Conservation (phyloP, 805 yeast genomes). For the Cephaloascus fragrans region DNA sequence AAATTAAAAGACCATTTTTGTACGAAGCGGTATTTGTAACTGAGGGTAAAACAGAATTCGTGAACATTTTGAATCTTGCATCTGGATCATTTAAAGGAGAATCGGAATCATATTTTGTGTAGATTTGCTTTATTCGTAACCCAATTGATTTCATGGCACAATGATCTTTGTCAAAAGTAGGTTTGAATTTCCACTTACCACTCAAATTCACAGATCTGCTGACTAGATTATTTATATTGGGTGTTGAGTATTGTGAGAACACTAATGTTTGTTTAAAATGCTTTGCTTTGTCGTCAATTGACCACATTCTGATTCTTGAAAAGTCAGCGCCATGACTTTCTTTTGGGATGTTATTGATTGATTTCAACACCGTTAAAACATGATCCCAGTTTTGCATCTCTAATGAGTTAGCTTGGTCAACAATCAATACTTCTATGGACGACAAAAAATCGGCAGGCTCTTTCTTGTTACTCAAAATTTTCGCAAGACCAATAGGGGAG, state of each 20-base stretch:
- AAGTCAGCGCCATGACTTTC: constrained; percentile 79
- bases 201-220: constrained; percentile 42
- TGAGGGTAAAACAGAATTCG: constrained; percentile 66
- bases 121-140: constrained; percentile 55
- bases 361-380: constrained; percentile 51
- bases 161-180: constrained; percentile 27
- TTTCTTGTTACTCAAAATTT: constrained; percentile 63
- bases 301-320: constrained; percentile 87
- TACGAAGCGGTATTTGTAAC: constrained; percentile 48
- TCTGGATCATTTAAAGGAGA: constrained; percentile 65
- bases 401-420: constrained; percentile 80
- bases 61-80: constrained; percentile 72
- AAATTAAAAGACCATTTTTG: constrained; percentile 69
- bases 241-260: constrained; percentile 70
- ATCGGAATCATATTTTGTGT: constrained; percentile 55
- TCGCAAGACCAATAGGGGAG: constrained; percentile 77
- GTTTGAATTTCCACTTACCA: constrained; percentile 53
- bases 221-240: constrained; percentile 63
- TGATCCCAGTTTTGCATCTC: constrained; percentile 94
- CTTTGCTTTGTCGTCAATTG: constrained; percentile 71
- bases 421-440: constrained; percentile 72
- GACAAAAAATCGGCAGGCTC: constrained; percentile 75
- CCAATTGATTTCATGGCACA: constrained; percentile 62
- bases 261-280: constrained; percentile 69
- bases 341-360: constrained; percentile 69